Conservation (phyloP, 345 rosid species). For the Raphanus sativus region DNA sequence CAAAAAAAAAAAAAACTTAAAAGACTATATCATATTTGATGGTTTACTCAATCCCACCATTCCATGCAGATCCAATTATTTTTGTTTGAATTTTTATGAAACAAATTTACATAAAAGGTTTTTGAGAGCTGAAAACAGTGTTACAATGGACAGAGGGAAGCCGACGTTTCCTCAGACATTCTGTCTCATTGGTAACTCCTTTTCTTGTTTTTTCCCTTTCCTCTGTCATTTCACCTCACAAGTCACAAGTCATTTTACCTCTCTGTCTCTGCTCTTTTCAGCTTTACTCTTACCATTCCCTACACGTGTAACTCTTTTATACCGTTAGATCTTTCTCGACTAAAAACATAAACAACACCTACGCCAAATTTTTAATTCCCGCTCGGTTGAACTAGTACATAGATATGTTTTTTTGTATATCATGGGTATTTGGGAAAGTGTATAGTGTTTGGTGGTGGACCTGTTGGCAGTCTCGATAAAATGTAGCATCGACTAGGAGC, state of each 20-base stretch:
- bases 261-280: constrained; percentile 2
- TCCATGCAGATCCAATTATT: background rate
- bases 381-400: background rate
- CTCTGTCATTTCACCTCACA: constrained; percentile 32
- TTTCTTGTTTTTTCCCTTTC: background rate
- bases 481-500: constrained; percentile 20
- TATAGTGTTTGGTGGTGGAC: constrained; percentile 20
- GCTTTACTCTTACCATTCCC: constrained; percentile 6
- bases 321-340: constrained; percentile 11
- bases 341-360: background rate
- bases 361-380: background rate
- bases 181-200: constrained; percentile 32
- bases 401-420: background rate
- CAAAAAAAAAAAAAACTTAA: background rate
- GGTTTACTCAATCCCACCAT: background rate
- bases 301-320: constrained; percentile 13
- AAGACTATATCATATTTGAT: background rate
- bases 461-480: constrained; percentile 22
- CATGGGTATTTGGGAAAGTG: constrained; percentile 14
- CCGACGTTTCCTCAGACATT: constrained; percentile 24
- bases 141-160: constrained; percentile 4
- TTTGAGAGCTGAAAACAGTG: background rate
- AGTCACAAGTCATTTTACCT: constrained; percentile 7
- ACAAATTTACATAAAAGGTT: background rate
- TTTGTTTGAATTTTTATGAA: background rate